Conservation (phyloP, 352 stramenopile species). For the Thraustochytrium sp. region DNA sequence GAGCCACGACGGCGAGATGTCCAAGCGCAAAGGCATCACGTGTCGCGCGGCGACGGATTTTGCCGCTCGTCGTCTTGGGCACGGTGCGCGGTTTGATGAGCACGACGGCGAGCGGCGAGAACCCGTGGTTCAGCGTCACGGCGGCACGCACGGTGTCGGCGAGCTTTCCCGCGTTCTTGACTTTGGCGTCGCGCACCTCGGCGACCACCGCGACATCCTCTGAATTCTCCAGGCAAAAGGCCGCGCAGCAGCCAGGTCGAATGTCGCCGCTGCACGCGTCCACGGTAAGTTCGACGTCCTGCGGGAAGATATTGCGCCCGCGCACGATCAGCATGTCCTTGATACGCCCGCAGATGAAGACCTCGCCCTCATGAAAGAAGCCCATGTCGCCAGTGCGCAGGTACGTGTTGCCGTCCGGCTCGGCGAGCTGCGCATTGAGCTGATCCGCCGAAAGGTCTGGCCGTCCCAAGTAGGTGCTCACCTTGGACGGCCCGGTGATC, state of each 20-base stretch:
- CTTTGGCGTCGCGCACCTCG: slow-evolving; percentile 58
- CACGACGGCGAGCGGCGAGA: slow-evolving; percentile 75
- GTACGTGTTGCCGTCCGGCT: slow-evolving; percentile 55
- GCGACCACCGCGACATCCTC: slow-evolving; percentile 63
- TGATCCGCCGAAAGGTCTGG: slow-evolving; percentile 65
- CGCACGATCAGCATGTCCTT: slow-evolving; percentile 99
- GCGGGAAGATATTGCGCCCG: slow-evolving; percentile 97
- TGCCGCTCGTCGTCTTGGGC: slow-evolving; percentile 95
- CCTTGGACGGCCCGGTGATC: slow-evolving; percentile 78
- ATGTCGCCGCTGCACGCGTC: slow-evolving; percentile 61
- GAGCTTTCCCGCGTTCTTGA: not conserved
- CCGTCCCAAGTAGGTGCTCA: slow-evolving; percentile 82
- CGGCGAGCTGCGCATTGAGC: slow-evolving; percentile 68
- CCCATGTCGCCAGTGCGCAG: slow-evolving; percentile 92
- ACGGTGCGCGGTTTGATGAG: slow-evolving; percentile 82
- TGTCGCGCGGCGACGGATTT: slow-evolving; percentile 77
- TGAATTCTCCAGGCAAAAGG: slow-evolving; percentile 69
- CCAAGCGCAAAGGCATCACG: not conserved
- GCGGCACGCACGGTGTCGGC: slow-evolving; percentile 62
- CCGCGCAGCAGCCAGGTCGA: slow-evolving; percentile 86
- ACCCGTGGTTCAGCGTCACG: slow-evolving; percentile 69
- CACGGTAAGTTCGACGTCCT: slow-evolving; percentile 93
- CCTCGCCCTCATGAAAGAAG: slow-evolving; percentile 72
- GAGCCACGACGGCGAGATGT: not conserved
- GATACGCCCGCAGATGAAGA: slow-evolving; percentile 94